phyloP scores from a whole-genome alignment of 176 grass and related monocot genomes.

The Lolium multiflorum region DNA sequence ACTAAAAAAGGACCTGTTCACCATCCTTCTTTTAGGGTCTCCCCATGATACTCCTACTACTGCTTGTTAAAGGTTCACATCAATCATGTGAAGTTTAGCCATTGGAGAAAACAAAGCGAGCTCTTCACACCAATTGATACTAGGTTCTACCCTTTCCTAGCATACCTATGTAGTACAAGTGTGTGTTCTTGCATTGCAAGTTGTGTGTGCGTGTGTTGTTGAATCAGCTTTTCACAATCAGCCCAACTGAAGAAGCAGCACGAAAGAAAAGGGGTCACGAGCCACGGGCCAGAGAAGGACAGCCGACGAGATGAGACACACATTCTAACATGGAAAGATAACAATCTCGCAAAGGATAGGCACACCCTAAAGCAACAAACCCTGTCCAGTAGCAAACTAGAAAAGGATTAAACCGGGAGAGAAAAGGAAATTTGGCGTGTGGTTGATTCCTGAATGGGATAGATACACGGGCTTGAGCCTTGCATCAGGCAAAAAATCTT shows the following conservation, averaged over 20 bases:
- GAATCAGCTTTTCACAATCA: slow-evolving; percentile 35
- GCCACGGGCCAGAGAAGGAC: slow-evolving; percentile 42
- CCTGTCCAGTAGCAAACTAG: slow-evolving; percentile 21
- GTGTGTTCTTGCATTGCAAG: slow-evolving; percentile 33
- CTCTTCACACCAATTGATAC: slow-evolving; percentile 34
- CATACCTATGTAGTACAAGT: slow-evolving; percentile 4
- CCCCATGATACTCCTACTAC: background rate
- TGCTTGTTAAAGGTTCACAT: slow-evolving; percentile 46
- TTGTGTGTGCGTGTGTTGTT: too few relatives aligned
- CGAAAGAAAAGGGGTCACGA: slow-evolving; percentile 41
- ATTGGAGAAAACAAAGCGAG: slow-evolving; percentile 43
- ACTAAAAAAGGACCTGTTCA: background rate
- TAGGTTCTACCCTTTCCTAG: slow-evolving; percentile 25
- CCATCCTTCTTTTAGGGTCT: slow-evolving; percentile 5
- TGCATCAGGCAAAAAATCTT: slow-evolving; percentile 49
- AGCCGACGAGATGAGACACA: slow-evolving; percentile 44
- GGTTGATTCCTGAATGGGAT: slow-evolving; percentile 36
- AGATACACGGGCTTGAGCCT: slow-evolving; percentile 38
- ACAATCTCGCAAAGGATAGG: slow-evolving; percentile 46
- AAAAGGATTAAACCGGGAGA: slow-evolving; percentile 29
- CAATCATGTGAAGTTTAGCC: slow-evolving; percentile 56
- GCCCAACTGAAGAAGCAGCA: slow-evolving; percentile 9
- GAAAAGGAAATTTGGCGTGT: background rate
- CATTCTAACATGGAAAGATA: slow-evolving; percentile 67
- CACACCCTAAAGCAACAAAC: slow-evolving; percentile 50